These are phyloP conservation scores for Chaetomiaceae sp. DNA, from an alignment of 2,329 filamentous ascomycete species.

Conservation along the genomic window DNA sequence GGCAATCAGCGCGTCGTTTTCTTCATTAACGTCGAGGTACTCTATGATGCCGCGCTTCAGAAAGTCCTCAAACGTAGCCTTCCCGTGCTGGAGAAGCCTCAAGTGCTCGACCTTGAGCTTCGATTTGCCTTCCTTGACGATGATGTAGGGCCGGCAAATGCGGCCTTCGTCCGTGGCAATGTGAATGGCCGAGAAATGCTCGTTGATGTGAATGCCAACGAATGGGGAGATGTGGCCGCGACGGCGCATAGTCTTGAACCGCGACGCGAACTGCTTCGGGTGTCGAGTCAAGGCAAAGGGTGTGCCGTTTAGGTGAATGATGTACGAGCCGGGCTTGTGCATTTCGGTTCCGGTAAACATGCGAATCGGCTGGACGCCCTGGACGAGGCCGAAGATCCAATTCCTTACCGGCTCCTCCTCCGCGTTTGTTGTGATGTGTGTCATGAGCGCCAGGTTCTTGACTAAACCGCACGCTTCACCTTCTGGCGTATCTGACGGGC, in stretches of 20 bases:
- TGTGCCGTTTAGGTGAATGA: constrained; percentile 93
- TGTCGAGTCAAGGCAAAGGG: constrained; percentile 81
- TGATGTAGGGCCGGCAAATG: constrained; percentile 91
- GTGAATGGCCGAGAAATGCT: constrained; percentile 84
- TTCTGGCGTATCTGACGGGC: constrained; percentile 94
- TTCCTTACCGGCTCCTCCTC: constrained; percentile 86
- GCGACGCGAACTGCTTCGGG: constrained; percentile 78
- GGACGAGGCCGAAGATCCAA: constrained; percentile 79
- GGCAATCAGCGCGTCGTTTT: constrained; percentile 91
- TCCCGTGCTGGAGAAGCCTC: constrained; percentile 73
- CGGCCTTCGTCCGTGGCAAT: constrained; percentile 96
- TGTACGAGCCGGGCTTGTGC: constrained; percentile 75
- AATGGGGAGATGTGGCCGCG: constrained; percentile 93
- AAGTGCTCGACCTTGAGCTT: constrained; percentile 75
- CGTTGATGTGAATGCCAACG: constrained; percentile 93
- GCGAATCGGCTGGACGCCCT: constrained; percentile 71
- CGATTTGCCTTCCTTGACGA: constrained; percentile 82
- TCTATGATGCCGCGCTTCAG: constrained; percentile 84
- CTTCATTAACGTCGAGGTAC: constrained; percentile 96
- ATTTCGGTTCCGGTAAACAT: constrained; percentile 72
- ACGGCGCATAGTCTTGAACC: constrained; percentile 79
- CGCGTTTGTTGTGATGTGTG: constrained; percentile 95
- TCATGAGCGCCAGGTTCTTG: constrained; percentile 98
- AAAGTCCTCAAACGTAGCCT: constrained; percentile 90
- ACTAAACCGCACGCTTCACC: constrained; percentile 96